Evolutionary conservation across 306 rosid species (phyloP).

Genomic region (Betula pendula): DNA sequence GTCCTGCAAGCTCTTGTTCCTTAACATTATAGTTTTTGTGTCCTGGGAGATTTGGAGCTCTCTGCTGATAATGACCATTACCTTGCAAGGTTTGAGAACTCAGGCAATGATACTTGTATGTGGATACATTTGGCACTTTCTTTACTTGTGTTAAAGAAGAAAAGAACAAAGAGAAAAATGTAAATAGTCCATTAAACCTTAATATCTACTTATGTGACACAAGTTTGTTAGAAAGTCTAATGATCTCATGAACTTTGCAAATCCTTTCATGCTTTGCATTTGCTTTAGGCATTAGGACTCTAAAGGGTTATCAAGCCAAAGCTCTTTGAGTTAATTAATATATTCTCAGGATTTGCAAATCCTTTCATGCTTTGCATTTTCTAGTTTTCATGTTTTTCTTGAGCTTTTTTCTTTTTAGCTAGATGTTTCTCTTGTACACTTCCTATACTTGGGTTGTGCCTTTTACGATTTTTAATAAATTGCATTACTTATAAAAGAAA

Average conservation of each 20-base stretch:
- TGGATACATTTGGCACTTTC: neutral
- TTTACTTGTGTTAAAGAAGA: neutral
- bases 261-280: conserved; percentile 1
- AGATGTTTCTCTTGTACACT: too few species aligned
- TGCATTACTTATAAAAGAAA: too few species aligned
- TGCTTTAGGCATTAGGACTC: neutral
- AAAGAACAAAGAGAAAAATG: neutral
- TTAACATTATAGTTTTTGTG: conserved; percentile 51
- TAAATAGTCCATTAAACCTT: conserved; percentile 12
- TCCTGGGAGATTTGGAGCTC: conserved; percentile 48
- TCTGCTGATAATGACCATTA: conserved; percentile 44
- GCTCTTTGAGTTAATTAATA: neutral
- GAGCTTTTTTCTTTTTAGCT: too few species aligned
- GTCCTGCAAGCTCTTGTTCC: conserved; percentile 40
- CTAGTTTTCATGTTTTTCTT: too few species aligned
- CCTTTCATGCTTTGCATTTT: too few species aligned
- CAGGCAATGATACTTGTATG: conserved; percentile 29
- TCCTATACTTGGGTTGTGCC: too few species aligned
- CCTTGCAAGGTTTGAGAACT: conserved; percentile 51
- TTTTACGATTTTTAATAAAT: too few species aligned
- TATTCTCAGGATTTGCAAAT: neutral
- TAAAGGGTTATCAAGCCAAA: neutral
- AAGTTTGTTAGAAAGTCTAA: neutral
- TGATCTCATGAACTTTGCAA: conserved; percentile 3
- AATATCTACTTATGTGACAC: neutral